A percentile compares a stretch with the other conserved stretches of the same genome.
Conservation (phyloP, 2,329 filamentous ascomycete species). For the Neurospora sp. region DNA sequence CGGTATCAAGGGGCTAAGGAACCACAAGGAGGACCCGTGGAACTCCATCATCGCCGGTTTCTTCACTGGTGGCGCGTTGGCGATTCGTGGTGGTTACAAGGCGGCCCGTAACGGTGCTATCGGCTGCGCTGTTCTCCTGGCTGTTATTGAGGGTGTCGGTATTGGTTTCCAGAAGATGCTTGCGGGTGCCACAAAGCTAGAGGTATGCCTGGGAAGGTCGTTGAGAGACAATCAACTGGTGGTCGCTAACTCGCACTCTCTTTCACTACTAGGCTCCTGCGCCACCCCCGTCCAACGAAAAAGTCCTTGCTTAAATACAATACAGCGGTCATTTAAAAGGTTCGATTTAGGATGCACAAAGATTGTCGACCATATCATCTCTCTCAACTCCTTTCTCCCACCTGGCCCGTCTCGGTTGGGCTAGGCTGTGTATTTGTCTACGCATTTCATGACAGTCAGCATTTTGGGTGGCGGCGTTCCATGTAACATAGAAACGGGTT, state of each 20-base stretch:
- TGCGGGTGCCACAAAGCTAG: constrained; percentile 18
- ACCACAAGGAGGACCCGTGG: constrained; percentile 90
- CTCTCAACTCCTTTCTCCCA: constrained; percentile 17
- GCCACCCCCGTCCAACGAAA: constrained; percentile 14
- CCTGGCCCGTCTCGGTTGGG: constrained; percentile 1
- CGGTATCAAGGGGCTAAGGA: constrained; percentile 82
- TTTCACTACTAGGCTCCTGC: constrained; percentile 11
- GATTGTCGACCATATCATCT: constrained; percentile 6
- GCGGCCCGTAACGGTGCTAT: constrained; percentile 93
- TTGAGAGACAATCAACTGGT: not conserved
- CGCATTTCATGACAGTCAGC: constrained; percentile 20
- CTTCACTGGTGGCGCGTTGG: constrained; percentile 87
- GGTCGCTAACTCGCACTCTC: constrained; percentile 1
- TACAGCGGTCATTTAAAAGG: not conserved
- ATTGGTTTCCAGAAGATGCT: constrained; percentile 49
- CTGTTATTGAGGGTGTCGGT: constrained; percentile 93
- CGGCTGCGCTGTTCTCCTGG: constrained; percentile 85
- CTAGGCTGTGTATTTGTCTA: constrained; percentile 17
- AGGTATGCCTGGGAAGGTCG: constrained; percentile 8
- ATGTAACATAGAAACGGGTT: constrained; percentile 18
- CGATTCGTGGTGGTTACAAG: constrained; percentile 83
- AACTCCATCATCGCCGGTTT: constrained; percentile 97
- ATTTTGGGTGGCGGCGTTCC: constrained; percentile 19
- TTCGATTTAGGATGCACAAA: constrained; percentile 3
- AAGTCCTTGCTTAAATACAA: constrained; percentile 12